Percentiles rank a stretch among this genome's conserved stretches.
These are phyloP conservation scores for Ophiocordyceps sinensis DNA, from an alignment of 2,329 filamentous ascomycete genomes.

Conservation along the genomic window DNA sequence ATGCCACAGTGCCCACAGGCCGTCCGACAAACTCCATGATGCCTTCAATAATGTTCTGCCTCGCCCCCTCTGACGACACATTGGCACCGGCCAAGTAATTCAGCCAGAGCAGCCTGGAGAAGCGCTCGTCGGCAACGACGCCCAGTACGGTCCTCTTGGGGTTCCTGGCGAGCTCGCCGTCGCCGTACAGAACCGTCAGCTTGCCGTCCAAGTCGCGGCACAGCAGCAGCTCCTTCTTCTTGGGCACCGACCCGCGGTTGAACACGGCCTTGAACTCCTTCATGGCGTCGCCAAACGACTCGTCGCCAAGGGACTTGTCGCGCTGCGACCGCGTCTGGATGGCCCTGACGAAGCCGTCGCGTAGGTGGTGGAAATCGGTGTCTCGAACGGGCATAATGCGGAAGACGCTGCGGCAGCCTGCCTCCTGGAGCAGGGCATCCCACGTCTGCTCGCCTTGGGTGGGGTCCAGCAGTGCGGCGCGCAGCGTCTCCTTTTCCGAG, in stretches of 20 bases:
- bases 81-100: conserved; percentile 78
- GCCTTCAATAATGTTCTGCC: conserved; percentile 72
- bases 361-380: conserved; percentile 85
- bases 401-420: conserved; percentile 60
- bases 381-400: conserved; percentile 82
- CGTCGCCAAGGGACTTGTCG: conserved; percentile 45
- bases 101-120: conserved; percentile 74
- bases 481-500: conserved; percentile 63
- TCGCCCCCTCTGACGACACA: conserved; percentile 71
- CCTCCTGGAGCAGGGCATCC: conserved; percentile 52
- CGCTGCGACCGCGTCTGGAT: conserved; percentile 59
- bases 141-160: conserved; percentile 46
- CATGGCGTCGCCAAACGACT: conserved; percentile 62
- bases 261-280: conserved; percentile 71
- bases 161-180: conserved; percentile 35
- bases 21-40: conserved; percentile 78
- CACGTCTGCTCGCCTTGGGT: conserved; percentile 57
- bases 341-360: conserved; percentile 80
- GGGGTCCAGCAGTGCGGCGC: conserved; percentile 53
- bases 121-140: conserved; percentile 59
- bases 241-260: conserved; percentile 64
- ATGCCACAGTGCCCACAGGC: conserved; percentile 74
- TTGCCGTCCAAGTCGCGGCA: conserved; percentile 50
- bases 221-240: conserved; percentile 64
- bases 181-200: conserved; percentile 54